These are phyloP conservation scores for Yamadazyma atlantica DNA, from an alignment of 1,139 yeast genomes.

Conservation along the genomic window DNA sequence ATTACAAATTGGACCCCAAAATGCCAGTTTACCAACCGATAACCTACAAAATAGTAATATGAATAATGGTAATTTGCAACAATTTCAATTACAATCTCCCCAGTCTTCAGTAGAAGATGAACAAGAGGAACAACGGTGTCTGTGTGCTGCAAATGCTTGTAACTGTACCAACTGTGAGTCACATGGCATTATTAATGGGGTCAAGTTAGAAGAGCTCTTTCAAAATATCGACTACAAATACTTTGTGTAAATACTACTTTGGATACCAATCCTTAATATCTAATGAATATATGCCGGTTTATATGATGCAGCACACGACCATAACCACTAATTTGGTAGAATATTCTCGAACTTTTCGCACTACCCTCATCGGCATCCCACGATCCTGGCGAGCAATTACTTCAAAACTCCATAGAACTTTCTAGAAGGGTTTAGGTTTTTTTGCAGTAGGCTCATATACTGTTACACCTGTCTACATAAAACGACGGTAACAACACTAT, in stretches of 20 bases:
- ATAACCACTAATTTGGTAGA: neutral
- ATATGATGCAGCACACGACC: neutral
- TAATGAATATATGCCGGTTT: too few relatives aligned
- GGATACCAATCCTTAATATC: neutral
- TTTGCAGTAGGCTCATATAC: neutral
- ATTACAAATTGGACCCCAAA: too few relatives aligned
- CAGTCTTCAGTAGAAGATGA: neutral
- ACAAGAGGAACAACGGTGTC: slow-evolving; percentile 23
- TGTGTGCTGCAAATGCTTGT: slow-evolving; percentile 47
- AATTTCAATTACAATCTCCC: neutral
- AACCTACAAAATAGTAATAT: neutral
- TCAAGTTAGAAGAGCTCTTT: slow-evolving; percentile 42
- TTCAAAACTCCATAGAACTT: slow-evolving; percentile 4
- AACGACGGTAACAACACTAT: neutral
- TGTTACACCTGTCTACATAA: neutral
- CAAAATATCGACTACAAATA: slow-evolving; percentile 8
- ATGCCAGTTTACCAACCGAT: too few relatives aligned
- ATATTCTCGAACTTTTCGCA: slow-evolving; percentile 1
- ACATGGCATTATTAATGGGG: slow-evolving; percentile 55
- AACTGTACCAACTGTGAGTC: slow-evolving; percentile 53
- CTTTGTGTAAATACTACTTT: neutral
- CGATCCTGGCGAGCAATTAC: neutral
- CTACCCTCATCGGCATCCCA: neutral
- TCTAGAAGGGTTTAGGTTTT: slow-evolving; percentile 6
- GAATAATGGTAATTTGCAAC: neutral